These are phyloP conservation scores for Epipyxis sp. DNA, from an alignment of 108 stramenopile species.

Conservation along the genomic window DNA sequence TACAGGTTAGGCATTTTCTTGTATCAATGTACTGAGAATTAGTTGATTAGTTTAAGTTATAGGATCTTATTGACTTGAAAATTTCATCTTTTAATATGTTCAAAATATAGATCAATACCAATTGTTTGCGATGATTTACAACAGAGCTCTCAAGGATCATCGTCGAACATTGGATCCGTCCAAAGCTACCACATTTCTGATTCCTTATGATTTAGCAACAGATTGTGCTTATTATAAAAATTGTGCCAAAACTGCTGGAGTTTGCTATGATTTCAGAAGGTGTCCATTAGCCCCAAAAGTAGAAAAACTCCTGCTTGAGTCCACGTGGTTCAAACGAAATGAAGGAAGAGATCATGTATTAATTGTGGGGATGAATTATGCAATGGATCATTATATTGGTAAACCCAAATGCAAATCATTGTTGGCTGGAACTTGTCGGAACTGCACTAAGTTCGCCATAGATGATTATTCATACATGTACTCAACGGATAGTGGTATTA, in stretches of 20 bases:
- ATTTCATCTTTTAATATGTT: too few relatives aligned
- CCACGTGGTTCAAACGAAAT: constrained; percentile 5
- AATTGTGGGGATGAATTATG: constrained; percentile 24
- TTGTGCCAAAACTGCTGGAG: constrained; percentile 6
- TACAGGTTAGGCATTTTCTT: too few relatives aligned
- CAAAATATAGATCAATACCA: constrained; percentile 27
- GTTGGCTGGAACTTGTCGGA: constrained; percentile 3
- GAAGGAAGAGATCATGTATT: constrained; percentile 5
- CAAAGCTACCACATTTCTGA: constrained; percentile 8
- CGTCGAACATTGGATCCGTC: constrained; percentile 15
- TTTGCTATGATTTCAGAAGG: constrained; percentile 17
- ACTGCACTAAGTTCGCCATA: constrained; percentile 28
- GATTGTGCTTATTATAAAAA: constrained; percentile 15
- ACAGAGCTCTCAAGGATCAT: constrained; percentile 10
- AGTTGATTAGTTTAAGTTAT: too few relatives aligned
- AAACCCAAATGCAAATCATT: constrained; percentile 18
- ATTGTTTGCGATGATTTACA: constrained; percentile 12
- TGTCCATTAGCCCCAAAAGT: constrained; percentile 20
- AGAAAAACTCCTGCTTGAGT: not conserved
- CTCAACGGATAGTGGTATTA: constrained; percentile 6
- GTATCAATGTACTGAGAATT: too few relatives aligned
- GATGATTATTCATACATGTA: constrained; percentile 27
- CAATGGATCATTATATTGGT: constrained; percentile 10
- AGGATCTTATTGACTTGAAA: too few relatives aligned
- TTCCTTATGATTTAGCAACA: constrained; percentile 12